Percentiles rank a stretch among this genome's conserved stretches.
phyloP scores from a whole-genome alignment of 352 stramenopile species.

The Proteromonas lacertae region DNA sequence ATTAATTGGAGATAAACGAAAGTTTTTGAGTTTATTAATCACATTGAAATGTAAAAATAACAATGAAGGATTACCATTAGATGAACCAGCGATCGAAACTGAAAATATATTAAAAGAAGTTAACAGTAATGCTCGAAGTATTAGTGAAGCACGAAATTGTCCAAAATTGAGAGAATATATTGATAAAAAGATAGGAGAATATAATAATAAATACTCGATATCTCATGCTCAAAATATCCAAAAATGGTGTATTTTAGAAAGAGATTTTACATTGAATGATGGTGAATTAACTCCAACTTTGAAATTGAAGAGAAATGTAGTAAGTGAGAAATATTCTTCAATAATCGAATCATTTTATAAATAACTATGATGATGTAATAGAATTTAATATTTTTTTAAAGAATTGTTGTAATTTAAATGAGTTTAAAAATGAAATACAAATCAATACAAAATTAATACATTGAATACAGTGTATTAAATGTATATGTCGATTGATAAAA shows the following conservation, averaged over 20 bases:
- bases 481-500: too few species aligned
- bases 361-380: too few species aligned
- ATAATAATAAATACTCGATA: conserved; percentile 6
- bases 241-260: conserved; percentile 41
- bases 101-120: conserved; percentile 24
- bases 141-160: conserved; percentile 26
- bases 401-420: too few species aligned
- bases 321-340: conserved; percentile 47
- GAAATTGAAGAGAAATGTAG: conserved; percentile 62
- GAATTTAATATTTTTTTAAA: too few species aligned
- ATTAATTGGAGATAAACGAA: too few species aligned
- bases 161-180: conserved; percentile 31
- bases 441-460: too few species aligned
- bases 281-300: conserved; percentile 66
- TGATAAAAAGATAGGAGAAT: conserved; percentile 17
- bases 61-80: conserved; percentile 14
- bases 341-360: conserved; percentile 42
- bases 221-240: conserved; percentile 16
- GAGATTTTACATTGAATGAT: conserved; percentile 45
- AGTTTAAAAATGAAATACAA: too few species aligned
- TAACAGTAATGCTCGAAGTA: conserved; percentile 22
- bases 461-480: too few species aligned
- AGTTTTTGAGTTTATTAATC: conserved; percentile 46
- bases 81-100: conserved; percentile 31
- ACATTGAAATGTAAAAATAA: conserved; percentile 35